phyloP scores from a whole-genome alignment of 768 basidiomycete genomes.

The Naganishia vaughanmartiniae region DNA sequence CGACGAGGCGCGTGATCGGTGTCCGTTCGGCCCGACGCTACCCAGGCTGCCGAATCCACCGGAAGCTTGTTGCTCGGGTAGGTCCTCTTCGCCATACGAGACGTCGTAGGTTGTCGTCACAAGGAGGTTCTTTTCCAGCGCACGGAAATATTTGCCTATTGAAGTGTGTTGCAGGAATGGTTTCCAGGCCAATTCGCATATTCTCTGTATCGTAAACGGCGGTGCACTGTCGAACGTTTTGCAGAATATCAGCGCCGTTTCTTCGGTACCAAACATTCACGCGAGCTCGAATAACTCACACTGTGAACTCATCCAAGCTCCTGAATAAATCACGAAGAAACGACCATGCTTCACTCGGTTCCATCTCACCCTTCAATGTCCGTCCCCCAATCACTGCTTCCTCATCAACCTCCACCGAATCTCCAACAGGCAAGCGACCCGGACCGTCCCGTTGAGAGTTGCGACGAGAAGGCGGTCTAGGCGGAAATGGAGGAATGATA shows the following conservation, averaged over 20 bases:
- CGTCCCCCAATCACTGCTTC: constrained; percentile 51
- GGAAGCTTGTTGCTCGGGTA: background rate
- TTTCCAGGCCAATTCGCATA: constrained; percentile 45
- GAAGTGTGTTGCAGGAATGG: constrained; percentile 42
- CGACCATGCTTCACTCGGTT: constrained; percentile 42
- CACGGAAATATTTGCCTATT: constrained; percentile 51
- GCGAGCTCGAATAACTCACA: constrained; percentile 35
- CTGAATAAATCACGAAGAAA: constrained; percentile 40
- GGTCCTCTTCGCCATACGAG: background rate
- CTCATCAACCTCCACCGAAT: constrained; percentile 36
- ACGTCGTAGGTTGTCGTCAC: constrained; percentile 47
- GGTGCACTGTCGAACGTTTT: constrained; percentile 33
- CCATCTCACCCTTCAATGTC: constrained; percentile 43
- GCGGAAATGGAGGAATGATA: constrained; percentile 49
- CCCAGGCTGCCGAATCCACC: background rate
- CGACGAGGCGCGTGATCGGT: constrained; percentile 17
- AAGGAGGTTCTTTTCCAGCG: constrained; percentile 49
- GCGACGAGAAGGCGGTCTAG: constrained; percentile 28
- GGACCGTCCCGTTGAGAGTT: background rate
- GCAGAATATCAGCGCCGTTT: too few relatives aligned
- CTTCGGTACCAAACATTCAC: background rate
- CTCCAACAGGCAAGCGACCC: constrained; percentile 9
- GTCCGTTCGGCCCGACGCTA: background rate
- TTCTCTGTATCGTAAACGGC: constrained; percentile 52
- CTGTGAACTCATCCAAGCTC: constrained; percentile 44